Base-by-base conservation (phyloP, 768 basidiomycete species). In the Calvatia gigantea region DNA sequence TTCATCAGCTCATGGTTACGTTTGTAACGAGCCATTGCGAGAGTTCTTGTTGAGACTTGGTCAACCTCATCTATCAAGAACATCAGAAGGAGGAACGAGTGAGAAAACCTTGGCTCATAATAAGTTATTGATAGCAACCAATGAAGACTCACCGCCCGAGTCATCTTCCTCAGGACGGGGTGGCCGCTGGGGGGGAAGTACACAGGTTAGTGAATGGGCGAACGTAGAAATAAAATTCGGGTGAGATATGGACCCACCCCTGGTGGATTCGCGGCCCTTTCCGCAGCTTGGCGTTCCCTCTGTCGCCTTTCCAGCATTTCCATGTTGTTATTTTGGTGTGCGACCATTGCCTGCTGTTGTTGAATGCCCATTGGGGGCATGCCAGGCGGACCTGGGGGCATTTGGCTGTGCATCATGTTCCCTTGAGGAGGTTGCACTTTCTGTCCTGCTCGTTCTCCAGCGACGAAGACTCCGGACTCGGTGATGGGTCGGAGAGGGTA, bases 1-100 rank as follows among this genome's bases (percentile, higher is more conserved):
- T 86, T 86, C 89, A 93, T 93, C 57, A 87, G 74, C 41, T 91
- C 90, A 62, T 92, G 89, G 62, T 93, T 93, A 5, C 89, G 83
- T 60, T 78, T 81, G 64, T 91, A 93, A 32, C 90, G 77, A 15
- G 83, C 79, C 32, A 87, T 63, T 6, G 91, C 87, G 14, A 91
- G 75, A 2, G 87, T 81, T 39, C 87, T 79, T 1, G 87, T 83
- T 0, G 90, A 87, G 56, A 91, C 86, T 57, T 78, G 73, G 56
- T 91, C 89, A 21, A 76, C 70, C 58, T 89, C 87, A 61, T 89
- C 85, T 80, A 51, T 33, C 6, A 32, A 33, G 19, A 41, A 43
- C 38, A 54, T 2, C 32, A 25, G 2, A 15, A 28, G 33, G 33
- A 14, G 21, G 28, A 35, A 27, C 19, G 37, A 43, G 17, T 27